Base-by-base conservation (phyloP, 179 eudicot species). In the Nepenthes alata region DNA sequence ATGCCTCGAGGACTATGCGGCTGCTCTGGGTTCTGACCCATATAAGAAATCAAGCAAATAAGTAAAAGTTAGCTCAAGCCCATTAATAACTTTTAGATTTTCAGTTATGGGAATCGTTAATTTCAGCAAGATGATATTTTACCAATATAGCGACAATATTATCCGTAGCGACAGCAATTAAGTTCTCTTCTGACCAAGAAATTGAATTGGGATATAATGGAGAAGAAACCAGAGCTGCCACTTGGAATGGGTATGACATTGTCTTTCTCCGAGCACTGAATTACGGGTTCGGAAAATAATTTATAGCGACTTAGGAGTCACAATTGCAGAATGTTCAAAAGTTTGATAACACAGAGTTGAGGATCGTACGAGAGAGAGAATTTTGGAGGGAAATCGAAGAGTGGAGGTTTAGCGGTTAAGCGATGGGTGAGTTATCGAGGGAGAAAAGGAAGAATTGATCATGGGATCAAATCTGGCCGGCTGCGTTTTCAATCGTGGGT, bases 131-230 rank as follows among this genome's bases (percentile, higher is more conserved):
- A 34, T 65, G 54, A 65, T 37, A 51, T 16, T 5, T 16, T 76
- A 88, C 96, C 82, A 93, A 63, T 15, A 89, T 93, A 47, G 91
- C 77, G 44, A 91, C 86, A 53, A 82, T 67, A 37, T 77, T 84
- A 41, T 86, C 88, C 5, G 83, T 72, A 0, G 98, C 95, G 25
- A 89, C 86, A 6, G 96, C 98, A n/a, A 91, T 67, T 63, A 91
- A 57, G 63, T 91, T 91, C 51, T 91, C 95, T 34, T 85, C 81
- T 11, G 98, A 91, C 98, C 98, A 91, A 1, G 80, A 89, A 54
- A 91, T 74, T 44, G 93, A 75, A 63, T 77, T 85, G 2, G 96
- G 93, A 56, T 74, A 80, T 16, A 72, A 72, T 14, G 91, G 89
- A n/a, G 89, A 66, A 37, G 79, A 80, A 35, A 82, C 86, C 6